These are phyloP conservation scores for Macrophomina phaseolina DNA, from an alignment of 2,329 filamentous ascomycete species.

Conservation along the genomic window DNA sequence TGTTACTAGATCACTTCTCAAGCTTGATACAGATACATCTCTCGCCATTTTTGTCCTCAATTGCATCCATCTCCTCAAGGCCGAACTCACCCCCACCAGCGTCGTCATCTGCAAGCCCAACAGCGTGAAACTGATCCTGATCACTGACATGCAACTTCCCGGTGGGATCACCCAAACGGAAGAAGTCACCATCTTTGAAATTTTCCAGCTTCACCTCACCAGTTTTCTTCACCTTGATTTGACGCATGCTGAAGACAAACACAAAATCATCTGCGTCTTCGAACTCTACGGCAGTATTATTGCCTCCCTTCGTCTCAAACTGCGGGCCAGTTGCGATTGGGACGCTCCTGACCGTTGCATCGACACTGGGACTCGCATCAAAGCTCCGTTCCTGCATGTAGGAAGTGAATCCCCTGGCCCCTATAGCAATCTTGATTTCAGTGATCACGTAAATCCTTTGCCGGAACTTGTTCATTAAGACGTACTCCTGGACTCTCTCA, in stretches of 20 bases:
- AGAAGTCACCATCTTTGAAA: conserved; percentile 10
- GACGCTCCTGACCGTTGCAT: neutral
- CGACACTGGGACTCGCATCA: neutral
- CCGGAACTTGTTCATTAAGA: neutral
- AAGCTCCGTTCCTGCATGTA: neutral
- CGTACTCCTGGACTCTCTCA: conserved; percentile 1
- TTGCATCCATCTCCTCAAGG: neutral
- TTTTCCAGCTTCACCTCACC: neutral
- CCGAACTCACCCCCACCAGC: conserved; percentile 5
- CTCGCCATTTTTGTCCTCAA: conserved; percentile 9
- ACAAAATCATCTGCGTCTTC: conserved; percentile 23
- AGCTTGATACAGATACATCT: neutral
- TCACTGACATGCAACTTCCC: neutral
- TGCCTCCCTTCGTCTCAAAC: neutral
- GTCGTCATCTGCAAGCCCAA: conserved; percentile 8
- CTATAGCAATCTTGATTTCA: conserved; percentile 9
- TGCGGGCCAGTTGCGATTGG: neutral
- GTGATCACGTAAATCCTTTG: conserved; percentile 16
- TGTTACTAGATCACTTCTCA: neutral
- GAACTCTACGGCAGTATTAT: neutral
- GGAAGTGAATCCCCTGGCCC: neutral
- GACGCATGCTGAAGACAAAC: conserved; percentile 15
- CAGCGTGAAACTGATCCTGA: neutral
- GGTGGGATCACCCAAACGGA: neutral
- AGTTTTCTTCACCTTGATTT: conserved; percentile 10